phyloP scores from a whole-genome alignment of 2,329 filamentous ascomycete genomes.

The Botrytis deweyae region DNA sequence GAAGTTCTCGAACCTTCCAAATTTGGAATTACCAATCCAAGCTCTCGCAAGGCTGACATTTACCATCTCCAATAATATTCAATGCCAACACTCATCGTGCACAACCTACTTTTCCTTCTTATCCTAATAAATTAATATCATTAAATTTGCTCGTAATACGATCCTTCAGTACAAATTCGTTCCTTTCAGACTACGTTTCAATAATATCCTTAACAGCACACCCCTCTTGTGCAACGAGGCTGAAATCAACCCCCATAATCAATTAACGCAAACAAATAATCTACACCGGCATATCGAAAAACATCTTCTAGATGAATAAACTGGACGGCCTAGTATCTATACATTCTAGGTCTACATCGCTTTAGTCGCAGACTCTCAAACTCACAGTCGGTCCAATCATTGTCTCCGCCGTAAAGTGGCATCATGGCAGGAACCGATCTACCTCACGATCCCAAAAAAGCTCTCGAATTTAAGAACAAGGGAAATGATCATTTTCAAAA shows the following conservation, averaged over 20 bases:
- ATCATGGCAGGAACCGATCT: slow-evolving; percentile 33
- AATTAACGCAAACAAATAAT: not conserved
- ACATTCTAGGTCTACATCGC: not conserved
- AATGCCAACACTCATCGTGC: not conserved
- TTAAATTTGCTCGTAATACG: not conserved
- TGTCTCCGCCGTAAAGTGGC: not conserved
- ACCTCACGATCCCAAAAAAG: slow-evolving; percentile 27
- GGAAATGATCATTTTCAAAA: slow-evolving; percentile 56
- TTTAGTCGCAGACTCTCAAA: not conserved
- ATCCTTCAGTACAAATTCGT: not conserved
- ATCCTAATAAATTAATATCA: not conserved
- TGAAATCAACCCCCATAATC: not conserved
- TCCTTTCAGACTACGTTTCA: not conserved
- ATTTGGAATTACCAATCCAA: slow-evolving; percentile 14
- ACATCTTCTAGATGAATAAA: not conserved
- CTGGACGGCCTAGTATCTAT: too few relatives aligned
- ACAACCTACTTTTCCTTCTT: not conserved
- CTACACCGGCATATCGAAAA: not conserved
- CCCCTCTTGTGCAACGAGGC: not conserved
- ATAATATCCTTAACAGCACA: not conserved
- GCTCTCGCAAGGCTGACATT: slow-evolving; percentile 4
- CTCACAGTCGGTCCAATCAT: not conserved
- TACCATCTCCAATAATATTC: not conserved
- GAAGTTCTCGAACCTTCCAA: slow-evolving; percentile 14
- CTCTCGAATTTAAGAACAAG: slow-evolving; percentile 37